Evolutionary conservation across 345 rosid genomes (phyloP).

Genomic region (Ceriops tagal): DNA sequence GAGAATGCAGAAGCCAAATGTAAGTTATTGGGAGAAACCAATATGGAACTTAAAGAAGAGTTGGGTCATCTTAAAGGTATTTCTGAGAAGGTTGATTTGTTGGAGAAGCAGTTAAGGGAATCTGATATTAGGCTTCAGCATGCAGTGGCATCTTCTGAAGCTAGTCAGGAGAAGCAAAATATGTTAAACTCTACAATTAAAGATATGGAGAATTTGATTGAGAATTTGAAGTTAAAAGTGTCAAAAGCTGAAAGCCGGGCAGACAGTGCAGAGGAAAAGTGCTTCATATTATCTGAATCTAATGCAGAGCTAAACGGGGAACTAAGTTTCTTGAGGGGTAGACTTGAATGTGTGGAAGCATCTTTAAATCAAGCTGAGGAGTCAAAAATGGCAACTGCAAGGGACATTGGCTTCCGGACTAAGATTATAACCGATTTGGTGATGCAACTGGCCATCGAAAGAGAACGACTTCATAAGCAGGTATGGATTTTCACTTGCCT

Average conservation of each 20-base stretch:
- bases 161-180: slow-evolving; percentile 74
- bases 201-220: slow-evolving; percentile 83
- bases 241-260: slow-evolving; percentile 66
- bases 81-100: slow-evolving; percentile 50
- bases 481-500: slow-evolving; percentile 26
- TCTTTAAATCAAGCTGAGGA: slow-evolving; percentile 70
- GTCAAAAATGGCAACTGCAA: slow-evolving; percentile 54
- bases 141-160: slow-evolving; percentile 81
- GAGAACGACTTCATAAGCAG: slow-evolving; percentile 89
- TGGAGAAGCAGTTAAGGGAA: slow-evolving; percentile 63
- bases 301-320: slow-evolving; percentile 70
- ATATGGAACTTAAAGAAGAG: slow-evolving; percentile 48
- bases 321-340: slow-evolving; percentile 59
- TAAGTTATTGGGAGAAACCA: slow-evolving; percentile 42
- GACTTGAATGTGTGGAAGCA: slow-evolving; percentile 59
- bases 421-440: slow-evolving; percentile 74
- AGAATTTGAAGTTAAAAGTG: slow-evolving; percentile 69
- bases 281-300: slow-evolving; percentile 68
- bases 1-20: slow-evolving; percentile 51
- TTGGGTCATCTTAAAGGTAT: slow-evolving; percentile 45
- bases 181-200: slow-evolving; percentile 60
- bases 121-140: slow-evolving; percentile 61
- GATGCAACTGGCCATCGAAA: slow-evolving; percentile 68
- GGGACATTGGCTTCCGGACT: slow-evolving; percentile 60
- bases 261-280: slow-evolving; percentile 71